Conservation (phyloP, 805 yeast genomes). For the Yarrowia sp. region DNA sequence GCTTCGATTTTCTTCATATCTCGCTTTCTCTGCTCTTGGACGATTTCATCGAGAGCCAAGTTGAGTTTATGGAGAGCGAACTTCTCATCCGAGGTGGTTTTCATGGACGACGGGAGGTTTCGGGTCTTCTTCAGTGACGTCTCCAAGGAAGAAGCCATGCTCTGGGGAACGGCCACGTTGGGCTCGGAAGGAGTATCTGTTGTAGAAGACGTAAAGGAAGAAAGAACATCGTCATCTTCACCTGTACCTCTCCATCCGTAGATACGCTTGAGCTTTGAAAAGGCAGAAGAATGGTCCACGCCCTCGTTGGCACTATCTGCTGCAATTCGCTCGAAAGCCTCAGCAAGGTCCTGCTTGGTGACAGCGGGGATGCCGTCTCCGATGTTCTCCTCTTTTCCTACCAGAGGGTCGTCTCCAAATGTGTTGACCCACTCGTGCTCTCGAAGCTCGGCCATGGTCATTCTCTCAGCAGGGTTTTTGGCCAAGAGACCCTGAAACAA, state of each 20-base stretch:
- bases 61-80: slow-evolving; percentile 34
- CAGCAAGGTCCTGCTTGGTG: slow-evolving; percentile 39
- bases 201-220: slow-evolving; percentile 13
- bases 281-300: slow-evolving; percentile 29
- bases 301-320: slow-evolving; percentile 30
- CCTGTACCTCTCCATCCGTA: slow-evolving; percentile 38
- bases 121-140: slow-evolving; percentile 10
- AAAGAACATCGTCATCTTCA: slow-evolving; percentile 18
- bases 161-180: slow-evolving; percentile 1
- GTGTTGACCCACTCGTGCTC: slow-evolving; percentile 63
- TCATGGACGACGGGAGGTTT: slow-evolving; percentile 11
- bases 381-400: slow-evolving; percentile 40
- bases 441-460: slow-evolving; percentile 69
- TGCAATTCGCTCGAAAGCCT: slow-evolving; percentile 39
- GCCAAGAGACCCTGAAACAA: slow-evolving; percentile 56
- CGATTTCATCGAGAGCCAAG: slow-evolving; percentile 37
- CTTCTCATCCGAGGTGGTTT: slow-evolving; percentile 27
- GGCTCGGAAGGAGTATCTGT: slow-evolving; percentile 7
- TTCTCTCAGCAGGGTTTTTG: slow-evolving; percentile 63
- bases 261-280: slow-evolving; percentile 32
- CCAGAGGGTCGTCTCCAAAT: slow-evolving; percentile 37
- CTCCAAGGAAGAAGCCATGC: slow-evolving; percentile 11
- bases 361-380: slow-evolving; percentile 34
- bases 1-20: slow-evolving; percentile 7
- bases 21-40: slow-evolving; percentile 25